Base-by-base conservation (phyloP, 2,329 filamentous ascomycete genomes). In the Clonostachys sp. region DNA sequence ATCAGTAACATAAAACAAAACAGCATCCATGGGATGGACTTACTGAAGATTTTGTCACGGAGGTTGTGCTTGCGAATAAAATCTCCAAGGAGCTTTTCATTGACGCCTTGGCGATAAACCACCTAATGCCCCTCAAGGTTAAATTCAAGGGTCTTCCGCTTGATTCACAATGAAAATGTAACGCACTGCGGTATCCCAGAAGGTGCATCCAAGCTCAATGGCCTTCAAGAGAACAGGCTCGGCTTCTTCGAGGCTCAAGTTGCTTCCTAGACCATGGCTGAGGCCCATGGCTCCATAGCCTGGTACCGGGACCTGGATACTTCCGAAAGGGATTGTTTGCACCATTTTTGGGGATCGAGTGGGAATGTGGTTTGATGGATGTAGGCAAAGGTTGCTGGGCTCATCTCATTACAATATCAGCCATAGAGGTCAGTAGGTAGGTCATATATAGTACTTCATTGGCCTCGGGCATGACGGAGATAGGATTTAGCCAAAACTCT, bases 261-360 rank as follows among this genome's bases (percentile, higher is more conserved):
- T 70, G 38, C 42, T 63, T 4, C 73, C 72, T 18, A 75, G 42
- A 5, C 64, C 70, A 30, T 30, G 24, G 51, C 62, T 73, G n/a
- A 76, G 53, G 9, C 73, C 73, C 73, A 77, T 77, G 9, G 72
- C 71, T 17, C 74, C 73, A 47, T 76, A 76, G 44, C 73, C 72
- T 2, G 72, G 73, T 10, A 30, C 24, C 24, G 24, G 24, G 24
- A 30, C 24, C 24, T 30, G 24, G 24, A 30, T 30, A 30, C 24
- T 30, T 30, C 24, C 24, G 24, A 30, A 30, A 30, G 24, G 24
- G 9, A 30, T 30, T 30, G 24, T 30, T 30, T 30, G 24, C 24
- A 10, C 24, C 24, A 30, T 30, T 30, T 6, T 30, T 4, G 9
- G 3, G 24, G 10, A 30, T 10, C 3, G 24, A 30, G 24, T 30